A percentile compares a stretch with the other conserved stretches of the same genome.
These are phyloP conservation scores for Acanthamoeba royreba DNA, from an alignment of 208 protist species.

Conservation along the genomic window DNA sequence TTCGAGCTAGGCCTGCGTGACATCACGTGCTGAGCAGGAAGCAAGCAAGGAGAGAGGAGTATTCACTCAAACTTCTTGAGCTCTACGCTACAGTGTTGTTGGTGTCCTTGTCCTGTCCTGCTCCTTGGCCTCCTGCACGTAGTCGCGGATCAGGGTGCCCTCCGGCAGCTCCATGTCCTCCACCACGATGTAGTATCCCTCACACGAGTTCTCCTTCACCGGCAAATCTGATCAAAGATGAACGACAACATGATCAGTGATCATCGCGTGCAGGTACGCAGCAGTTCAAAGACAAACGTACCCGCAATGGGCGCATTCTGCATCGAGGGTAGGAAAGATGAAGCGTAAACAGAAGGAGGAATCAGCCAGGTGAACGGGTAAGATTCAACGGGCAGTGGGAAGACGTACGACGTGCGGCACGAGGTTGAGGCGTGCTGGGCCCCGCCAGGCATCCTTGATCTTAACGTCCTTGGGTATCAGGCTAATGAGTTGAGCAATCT, in stretches of 20 bases:
- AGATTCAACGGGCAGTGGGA: neutral
- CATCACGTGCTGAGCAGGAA: no score
- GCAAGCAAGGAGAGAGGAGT: no score
- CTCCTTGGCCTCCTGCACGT: no score
- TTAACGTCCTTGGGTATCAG: neutral
- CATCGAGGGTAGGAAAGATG: no score
- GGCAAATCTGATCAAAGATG: neutral
- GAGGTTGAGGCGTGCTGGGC: neutral
- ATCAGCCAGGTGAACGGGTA: neutral
- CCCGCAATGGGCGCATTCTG: neutral
- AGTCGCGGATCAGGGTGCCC: neutral
- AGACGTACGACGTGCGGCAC: neutral
- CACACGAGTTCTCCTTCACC: neutral
- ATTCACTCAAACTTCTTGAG: no score
- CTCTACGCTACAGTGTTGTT: no score
- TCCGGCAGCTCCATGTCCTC: neutral
- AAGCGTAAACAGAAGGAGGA: neutral
- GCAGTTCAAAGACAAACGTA: neutral
- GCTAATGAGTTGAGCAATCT: slow-evolving; percentile 6
- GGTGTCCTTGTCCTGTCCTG: no score
- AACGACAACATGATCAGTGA: no score
- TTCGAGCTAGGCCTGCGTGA: no score
- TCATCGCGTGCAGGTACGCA: no score
- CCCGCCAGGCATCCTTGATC: neutral
- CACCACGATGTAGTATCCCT: neutral